A percentile compares a stretch with the other conserved stretches of the same genome.
Conservation (phyloP, 495 filamentous ascomycete species). For the Hypoxylon fragiforme region DNA sequence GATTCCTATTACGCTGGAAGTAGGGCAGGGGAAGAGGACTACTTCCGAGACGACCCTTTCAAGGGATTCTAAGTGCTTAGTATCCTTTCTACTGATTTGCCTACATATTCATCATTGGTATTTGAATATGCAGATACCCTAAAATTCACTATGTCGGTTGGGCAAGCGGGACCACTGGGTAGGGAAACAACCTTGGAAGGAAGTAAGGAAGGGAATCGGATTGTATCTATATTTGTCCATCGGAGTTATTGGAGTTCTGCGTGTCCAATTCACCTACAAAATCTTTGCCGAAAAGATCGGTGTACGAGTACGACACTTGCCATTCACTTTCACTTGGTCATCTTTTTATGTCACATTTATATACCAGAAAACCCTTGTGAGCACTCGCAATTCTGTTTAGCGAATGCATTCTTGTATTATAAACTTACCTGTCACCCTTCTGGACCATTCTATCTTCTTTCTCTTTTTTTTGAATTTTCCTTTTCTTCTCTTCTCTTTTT, state of each 20-base stretch:
- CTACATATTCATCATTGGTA: conserved; percentile 2
- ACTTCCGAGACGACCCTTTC: conserved; percentile 52
- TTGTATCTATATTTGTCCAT: not conserved
- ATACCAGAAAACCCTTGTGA: no score
- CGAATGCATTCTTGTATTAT: not conserved
- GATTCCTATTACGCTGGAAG: conserved; percentile 43
- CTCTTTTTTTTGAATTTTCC: conserved; percentile 21
- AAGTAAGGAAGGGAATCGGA: conserved; percentile 5
- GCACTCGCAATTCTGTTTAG: not conserved
- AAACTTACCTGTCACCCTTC: no score
- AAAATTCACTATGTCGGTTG: conserved; percentile 15
- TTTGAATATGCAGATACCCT: conserved; percentile 3
- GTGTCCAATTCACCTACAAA: no score
- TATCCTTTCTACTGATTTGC: not conserved
- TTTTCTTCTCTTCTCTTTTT: conserved; percentile 13
- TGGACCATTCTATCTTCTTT: no score
- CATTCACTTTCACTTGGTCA: not conserved
- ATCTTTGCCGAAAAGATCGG: no score
- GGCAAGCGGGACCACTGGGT: conserved; percentile 9
- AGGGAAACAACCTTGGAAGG: not conserved
- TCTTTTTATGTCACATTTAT: not conserved
- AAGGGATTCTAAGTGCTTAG: conserved; percentile 51
- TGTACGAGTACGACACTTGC: conserved; percentile 22
- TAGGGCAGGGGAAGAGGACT: conserved; percentile 46
- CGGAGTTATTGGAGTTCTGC: conserved; percentile 19